Base-by-base conservation (phyloP, 192 early-diverging fungal species). In the Backusella morwellensis region DNA sequence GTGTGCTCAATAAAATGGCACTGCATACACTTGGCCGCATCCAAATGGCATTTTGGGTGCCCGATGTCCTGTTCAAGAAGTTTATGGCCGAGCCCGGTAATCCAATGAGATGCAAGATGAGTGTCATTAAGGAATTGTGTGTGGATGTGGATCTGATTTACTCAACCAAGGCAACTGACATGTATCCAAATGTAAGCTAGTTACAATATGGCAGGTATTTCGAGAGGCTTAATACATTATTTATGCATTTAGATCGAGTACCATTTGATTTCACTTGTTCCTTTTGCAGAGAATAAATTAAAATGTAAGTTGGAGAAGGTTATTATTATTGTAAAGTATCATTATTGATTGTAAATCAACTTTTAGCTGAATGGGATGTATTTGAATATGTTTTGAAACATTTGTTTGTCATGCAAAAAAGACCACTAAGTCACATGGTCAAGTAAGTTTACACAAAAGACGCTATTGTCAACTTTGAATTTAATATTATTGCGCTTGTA, bases 311-410 rank as follows among this genome's bases (percentile, higher is more conserved):
- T 52, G 14, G 5, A 32, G 9, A n/a, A 21, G 34, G 38, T 40
- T 21, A 19, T 9, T 21, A 19, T 9, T 21, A 8, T 38, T 38
- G 38, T 59, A 8, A 12, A 7, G 12, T 32, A 11, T 3, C 32
- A 56, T 23, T 11, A 35, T 9, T 34, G 4, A 5, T 63, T 35
- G 66, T 42, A 66, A 34, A 34, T 66, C 23, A 66, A 44, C 63
- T 23, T 32, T 5, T 67, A 83, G 82, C 82, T 63, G 35, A 79
- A 68, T 83, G 82, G 82, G 82, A 83, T 66, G 78, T 80, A 17
- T 83, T 83, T 72, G 82, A 83, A 68, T 83, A 83, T 71, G 82
- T 83, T 29, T 70, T 83, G 15, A 72, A 75, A 15, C 82, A 83
- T 21, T 71, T 83, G n/a, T 77, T 80, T 74, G 82, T 83, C 15